A percentile compares a stretch with the other conserved stretches of the same genome.
These are phyloP conservation scores for Beauveria pseudobassiana DNA, from an alignment of 2,329 filamentous ascomycete genomes.

Conservation along the genomic window DNA sequence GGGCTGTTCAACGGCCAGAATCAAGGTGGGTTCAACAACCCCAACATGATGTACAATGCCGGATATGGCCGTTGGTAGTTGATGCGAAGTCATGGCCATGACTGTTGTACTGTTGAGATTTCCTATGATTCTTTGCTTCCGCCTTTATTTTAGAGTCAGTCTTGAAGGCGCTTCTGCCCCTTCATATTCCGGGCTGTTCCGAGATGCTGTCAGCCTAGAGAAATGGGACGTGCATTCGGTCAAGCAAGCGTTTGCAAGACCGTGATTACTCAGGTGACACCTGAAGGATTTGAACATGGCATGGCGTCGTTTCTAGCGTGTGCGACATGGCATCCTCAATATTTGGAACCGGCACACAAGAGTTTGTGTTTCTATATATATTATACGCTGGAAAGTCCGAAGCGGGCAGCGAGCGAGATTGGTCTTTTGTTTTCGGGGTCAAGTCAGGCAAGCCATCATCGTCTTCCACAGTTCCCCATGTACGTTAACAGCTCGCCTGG, in stretches of 20 bases:
- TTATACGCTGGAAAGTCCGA: conserved; percentile 17
- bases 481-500: conserved; percentile 51
- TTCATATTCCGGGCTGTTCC: conserved; percentile 16
- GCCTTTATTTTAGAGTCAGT: conserved; percentile 16
- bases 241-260: conserved; percentile 25
- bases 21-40: conserved; percentile 90
- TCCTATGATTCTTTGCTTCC: conserved; percentile 16
- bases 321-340: conserved; percentile 16
- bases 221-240: conserved; percentile 24
- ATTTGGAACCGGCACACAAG: background rate
- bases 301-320: conserved; percentile 23
- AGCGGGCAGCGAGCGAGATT: conserved; percentile 19
- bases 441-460: conserved; percentile 62
- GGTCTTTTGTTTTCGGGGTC: conserved; percentile 21
- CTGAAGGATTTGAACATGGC: conserved; percentile 19
- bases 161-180: conserved; percentile 24
- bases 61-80: conserved; percentile 62
- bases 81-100: conserved; percentile 13
- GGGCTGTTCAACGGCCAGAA: conserved; percentile 80
- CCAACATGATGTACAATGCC: conserved; percentile 74
- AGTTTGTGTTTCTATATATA: conserved; percentile 13
- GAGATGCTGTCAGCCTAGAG: conserved; percentile 20
- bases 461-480: conserved; percentile 57
- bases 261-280: conserved; percentile 20
- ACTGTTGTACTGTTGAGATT: conserved; percentile 14